These are phyloP conservation scores for Melampsora abietis-canadensis DNA, from an alignment of 1,284 basidiomycete species.

Conservation along the genomic window DNA sequence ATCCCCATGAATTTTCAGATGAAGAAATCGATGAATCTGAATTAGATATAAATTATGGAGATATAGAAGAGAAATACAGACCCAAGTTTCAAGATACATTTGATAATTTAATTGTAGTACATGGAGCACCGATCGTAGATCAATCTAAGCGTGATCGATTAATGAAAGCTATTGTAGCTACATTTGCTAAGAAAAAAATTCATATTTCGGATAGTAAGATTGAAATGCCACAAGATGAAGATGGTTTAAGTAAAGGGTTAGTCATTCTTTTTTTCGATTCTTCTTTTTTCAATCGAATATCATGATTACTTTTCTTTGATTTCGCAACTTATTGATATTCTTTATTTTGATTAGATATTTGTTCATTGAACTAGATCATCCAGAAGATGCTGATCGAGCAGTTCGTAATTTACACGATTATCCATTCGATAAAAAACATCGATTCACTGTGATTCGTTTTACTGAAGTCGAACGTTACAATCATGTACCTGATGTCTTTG, in stretches of 20 bases:
- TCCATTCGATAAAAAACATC: constrained; percentile 88
- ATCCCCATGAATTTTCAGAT: constrained; percentile 48
- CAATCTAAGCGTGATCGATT: constrained; percentile 73
- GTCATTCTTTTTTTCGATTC: constrained; percentile 48
- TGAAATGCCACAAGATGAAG: constrained; percentile 70
- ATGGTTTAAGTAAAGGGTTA: constrained; percentile 81
- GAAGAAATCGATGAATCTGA: constrained; percentile 57
- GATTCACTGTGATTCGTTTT: constrained; percentile 84
- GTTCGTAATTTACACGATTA: constrained; percentile 76
- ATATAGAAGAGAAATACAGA: constrained; percentile 89
- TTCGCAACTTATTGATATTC: constrained; percentile 5
- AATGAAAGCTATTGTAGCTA: constrained; percentile 71
- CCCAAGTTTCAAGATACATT: constrained; percentile 75
- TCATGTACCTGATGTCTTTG: constrained; percentile 75
- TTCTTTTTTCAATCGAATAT: constrained; percentile 7
- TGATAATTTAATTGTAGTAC: constrained; percentile 81
- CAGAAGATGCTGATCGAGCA: constrained; percentile 77
- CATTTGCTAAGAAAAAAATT: constrained; percentile 74
- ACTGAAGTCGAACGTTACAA: constrained; percentile 85
- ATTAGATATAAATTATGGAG: constrained; percentile 72
- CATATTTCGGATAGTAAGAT: constrained; percentile 72
- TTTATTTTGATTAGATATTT: constrained; percentile 63
- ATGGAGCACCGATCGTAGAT: constrained; percentile 82
- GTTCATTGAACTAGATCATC: constrained; percentile 81
- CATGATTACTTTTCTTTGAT: constrained; percentile 22